Evolutionary conservation across 805 yeast genomes (phyloP).

Genomic region (Millerago galiae): DNA sequence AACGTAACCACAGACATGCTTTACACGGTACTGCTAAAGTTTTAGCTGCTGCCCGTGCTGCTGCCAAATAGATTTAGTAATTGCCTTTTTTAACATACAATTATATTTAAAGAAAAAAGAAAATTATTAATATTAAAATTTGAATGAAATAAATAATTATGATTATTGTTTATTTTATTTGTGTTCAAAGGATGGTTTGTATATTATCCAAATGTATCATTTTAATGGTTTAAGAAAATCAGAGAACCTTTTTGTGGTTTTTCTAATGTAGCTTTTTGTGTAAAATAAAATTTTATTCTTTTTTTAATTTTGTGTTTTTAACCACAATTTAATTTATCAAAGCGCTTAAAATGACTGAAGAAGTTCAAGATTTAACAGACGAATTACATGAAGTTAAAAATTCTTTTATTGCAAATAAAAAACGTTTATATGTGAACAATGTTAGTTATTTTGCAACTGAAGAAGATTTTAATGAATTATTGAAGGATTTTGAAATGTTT

Average conservation of each 20-base stretch:
- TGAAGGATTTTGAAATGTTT: slow-evolving; percentile 42
- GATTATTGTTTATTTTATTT: slow-evolving; percentile 3
- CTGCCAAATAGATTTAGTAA: slow-evolving; percentile 13
- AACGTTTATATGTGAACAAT: slow-evolving; percentile 49
- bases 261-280: neutral
- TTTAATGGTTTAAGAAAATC: slow-evolving; percentile 16
- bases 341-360: neutral
- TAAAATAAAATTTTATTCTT: too few species aligned
- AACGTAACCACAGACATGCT: slow-evolving; percentile 99
- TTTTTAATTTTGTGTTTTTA: neutral
- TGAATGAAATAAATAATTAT: neutral
- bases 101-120: neutral
- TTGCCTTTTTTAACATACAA: neutral
- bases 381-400: neutral
- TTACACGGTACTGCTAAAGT: slow-evolving; percentile 96
- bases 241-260: neutral
- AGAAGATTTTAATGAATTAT: slow-evolving; percentile 39
- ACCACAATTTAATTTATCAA: neutral
- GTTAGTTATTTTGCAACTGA: slow-evolving; percentile 48
- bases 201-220: slow-evolving; percentile 19
- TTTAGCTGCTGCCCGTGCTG: slow-evolving; percentile 73
- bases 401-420: slow-evolving; percentile 11
- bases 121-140: neutral
- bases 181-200: slow-evolving; percentile 8
- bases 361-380: neutral